Conservation (phyloP, 2,329 filamentous ascomycete species). For the Lithohypha guttulata region DNA sequence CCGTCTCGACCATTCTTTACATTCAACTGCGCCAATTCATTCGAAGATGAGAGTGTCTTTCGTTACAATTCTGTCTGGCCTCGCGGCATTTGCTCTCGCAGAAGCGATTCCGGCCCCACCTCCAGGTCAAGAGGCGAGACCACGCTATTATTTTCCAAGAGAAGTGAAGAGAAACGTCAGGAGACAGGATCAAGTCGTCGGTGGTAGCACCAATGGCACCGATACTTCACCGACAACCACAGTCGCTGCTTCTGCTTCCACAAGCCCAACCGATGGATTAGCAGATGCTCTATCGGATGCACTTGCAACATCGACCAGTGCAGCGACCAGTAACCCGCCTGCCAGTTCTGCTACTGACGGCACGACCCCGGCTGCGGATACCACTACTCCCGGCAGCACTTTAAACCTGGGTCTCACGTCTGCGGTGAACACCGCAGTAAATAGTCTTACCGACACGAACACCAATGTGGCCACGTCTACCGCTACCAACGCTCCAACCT, state of each 20-base stretch:
- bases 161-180: constrained; percentile 22
- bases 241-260: constrained; percentile 10
- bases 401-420: not conserved
- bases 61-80: constrained; percentile 21
- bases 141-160: constrained; percentile 23
- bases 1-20: constrained; percentile 21
- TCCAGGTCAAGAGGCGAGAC: constrained; percentile 16
- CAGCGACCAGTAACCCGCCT: constrained; percentile 6
- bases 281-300: constrained; percentile 13
- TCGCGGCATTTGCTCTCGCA: constrained; percentile 22
- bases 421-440: not conserved
- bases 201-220: constrained; percentile 10
- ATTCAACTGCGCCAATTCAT: not conserved
- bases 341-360: constrained; percentile 2
- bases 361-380: constrained; percentile 10
- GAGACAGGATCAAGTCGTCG: not conserved
- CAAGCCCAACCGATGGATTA: constrained; percentile 13
- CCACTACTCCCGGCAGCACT: not conserved
- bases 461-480: not conserved
- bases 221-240: constrained; percentile 9
- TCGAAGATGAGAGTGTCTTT: constrained; percentile 18
- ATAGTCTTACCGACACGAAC: not conserved
- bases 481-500: not conserved
- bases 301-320: constrained; percentile 9
- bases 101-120: constrained; percentile 22